Evolutionary conservation across 2,329 filamentous ascomycete species (phyloP), one percentile per base, ranked within the genome.

Genomic region (Setomelanomma holmii): DNA sequence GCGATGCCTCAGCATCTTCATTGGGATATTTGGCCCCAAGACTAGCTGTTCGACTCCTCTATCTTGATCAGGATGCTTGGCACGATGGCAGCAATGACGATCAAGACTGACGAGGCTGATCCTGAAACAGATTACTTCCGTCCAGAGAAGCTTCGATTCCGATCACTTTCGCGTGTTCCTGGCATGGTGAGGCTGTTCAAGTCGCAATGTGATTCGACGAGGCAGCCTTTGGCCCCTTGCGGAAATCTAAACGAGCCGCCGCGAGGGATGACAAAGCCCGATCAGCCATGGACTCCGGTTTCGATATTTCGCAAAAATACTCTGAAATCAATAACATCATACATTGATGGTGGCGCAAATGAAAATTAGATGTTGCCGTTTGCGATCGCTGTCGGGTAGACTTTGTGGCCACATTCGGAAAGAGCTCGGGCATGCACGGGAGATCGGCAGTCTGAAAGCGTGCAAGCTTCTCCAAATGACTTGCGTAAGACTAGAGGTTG

Each of bases 191-290:
- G n/a, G n/a, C n/a, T n/a, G n/a, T 30, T 8, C 5, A 30, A 5
- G 45, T 34, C n/a, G 38, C 35, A 27, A 16, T 27, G 8, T 42
- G 16, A 41, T 49, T 42, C 27, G 39, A 8, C 22, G 30, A 16
- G 22, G 39, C 11, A 33, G 19, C 21, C 42, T 49, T 38, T 11
- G 27, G 39, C 45, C 45, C 45, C 40, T 36, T n/a, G 36, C 45
- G 45, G 45, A 42, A 8, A 41, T 49, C 14, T 49, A 48, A n/a
- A 48, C 23, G 30, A 48, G 35, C 45, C 27, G 23, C 45, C 11
- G 17, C 39, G n/a, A 19, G 27, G 19, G 45, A 43, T 49, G 45
- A 49, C 45, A 49, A 49, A 49, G 12, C 30, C 45, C 45, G 45
- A 41, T 16, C 30, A 24, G 22, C 4, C 12, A 7, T 19, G 7